Percentiles rank a stretch among this genome's conserved stretches.
phyloP scores from a whole-genome alignment of 768 basidiomycete species.

The Serendipita sp. region DNA sequence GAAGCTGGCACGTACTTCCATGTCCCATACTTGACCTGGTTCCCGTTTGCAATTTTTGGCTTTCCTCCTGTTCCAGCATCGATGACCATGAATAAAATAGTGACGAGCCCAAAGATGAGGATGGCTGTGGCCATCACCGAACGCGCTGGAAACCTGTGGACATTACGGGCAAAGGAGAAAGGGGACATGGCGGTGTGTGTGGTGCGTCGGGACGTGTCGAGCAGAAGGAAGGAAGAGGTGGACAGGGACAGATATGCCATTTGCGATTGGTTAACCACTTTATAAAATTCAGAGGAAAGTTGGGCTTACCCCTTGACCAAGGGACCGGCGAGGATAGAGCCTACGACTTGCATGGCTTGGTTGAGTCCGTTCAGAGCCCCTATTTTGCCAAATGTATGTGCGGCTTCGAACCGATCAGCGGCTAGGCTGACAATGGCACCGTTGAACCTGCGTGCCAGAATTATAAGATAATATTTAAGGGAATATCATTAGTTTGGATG shows the following conservation, averaged over 20 bases:
- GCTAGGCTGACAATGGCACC: conserved; percentile 11
- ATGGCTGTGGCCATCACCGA: conserved; percentile 16
- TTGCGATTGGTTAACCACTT: not conserved
- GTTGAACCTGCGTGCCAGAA: conserved; percentile 2
- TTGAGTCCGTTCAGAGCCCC: conserved; percentile 16
- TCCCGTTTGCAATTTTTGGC: not conserved
- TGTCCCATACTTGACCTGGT: not conserved
- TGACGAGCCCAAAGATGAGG: conserved; percentile 16
- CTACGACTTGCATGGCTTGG: conserved; percentile 16
- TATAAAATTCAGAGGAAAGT: not conserved
- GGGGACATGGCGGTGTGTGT: not conserved
- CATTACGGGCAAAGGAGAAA: not conserved
- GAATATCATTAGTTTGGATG: not conserved
- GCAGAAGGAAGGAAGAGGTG: not conserved
- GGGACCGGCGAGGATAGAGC: conserved; percentile 17
- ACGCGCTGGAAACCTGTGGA: conserved; percentile 13
- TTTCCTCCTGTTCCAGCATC: conserved; percentile 8
- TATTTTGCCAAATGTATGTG: conserved; percentile 15
- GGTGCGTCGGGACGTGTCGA: conserved; percentile 8
- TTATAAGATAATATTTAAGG: not conserved
- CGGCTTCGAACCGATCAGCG: conserved; percentile 13
- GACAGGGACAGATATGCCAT: not conserved
- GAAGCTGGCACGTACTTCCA: not conserved
- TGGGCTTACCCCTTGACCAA: conserved; percentile 14
- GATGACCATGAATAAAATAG: conserved; percentile 14